Conservation (phyloP, 768 basidiomycete species). For the Lyophyllum semitale region DNA sequence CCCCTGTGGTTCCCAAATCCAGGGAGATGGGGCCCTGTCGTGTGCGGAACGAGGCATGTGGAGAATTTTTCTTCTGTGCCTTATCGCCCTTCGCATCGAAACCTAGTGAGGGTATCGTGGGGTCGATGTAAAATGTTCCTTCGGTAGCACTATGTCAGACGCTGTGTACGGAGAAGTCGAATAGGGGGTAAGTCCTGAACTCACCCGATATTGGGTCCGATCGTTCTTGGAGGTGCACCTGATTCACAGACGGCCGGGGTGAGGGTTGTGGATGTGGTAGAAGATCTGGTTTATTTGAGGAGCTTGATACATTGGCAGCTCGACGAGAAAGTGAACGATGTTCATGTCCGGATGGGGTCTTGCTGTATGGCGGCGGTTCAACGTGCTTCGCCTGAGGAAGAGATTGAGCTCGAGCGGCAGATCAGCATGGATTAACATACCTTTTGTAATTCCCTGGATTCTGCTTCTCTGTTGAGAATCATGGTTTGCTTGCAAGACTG, state of each 20-base stretch:
- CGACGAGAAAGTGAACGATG: neutral
- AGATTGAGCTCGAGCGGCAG: neutral
- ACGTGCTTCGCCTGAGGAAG: neutral
- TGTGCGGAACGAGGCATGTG: slow-evolving; percentile 44
- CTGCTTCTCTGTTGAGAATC: slow-evolving; percentile 8
- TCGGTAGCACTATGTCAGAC: neutral
- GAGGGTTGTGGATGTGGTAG: neutral
- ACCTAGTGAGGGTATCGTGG: slow-evolving; percentile 31
- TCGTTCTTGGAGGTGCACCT: slow-evolving; percentile 13
- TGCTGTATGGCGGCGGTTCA: slow-evolving; percentile 14
- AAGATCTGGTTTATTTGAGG: neutral
- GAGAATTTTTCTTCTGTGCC: slow-evolving; percentile 26
- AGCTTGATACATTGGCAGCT: neutral
- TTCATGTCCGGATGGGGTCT: neutral
- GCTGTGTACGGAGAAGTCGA: neutral
- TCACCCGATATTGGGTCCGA: slow-evolving; percentile 11
- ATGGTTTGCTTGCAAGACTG: neutral
- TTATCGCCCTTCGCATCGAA: slow-evolving; percentile 22
- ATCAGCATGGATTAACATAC: neutral
- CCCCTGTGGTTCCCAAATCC: slow-evolving; percentile 39
- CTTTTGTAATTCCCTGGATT: slow-evolving; percentile 2
- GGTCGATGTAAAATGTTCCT: slow-evolving; percentile 47
- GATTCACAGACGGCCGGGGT: slow-evolving; percentile 7
- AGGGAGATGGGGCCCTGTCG: slow-evolving; percentile 40
- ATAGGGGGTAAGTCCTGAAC: neutral